phyloP scores from a whole-genome alignment of 2,329 filamentous ascomycete genomes.

The Mycocentrospora acerina region DNA sequence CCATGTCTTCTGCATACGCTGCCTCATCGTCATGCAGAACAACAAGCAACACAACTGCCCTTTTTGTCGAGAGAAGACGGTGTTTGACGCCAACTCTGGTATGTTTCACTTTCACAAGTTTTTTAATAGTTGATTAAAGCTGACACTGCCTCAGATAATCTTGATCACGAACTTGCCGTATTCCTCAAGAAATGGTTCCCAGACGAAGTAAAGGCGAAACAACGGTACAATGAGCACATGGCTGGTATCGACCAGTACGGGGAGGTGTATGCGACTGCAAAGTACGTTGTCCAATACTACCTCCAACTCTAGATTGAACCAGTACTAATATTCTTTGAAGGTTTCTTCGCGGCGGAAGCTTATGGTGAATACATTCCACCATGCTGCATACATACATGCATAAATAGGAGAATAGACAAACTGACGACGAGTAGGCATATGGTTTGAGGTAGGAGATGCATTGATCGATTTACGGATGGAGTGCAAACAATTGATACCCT shows the following conservation, averaged over 20 bases:
- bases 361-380: conserved; percentile 9
- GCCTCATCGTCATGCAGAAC: conserved; percentile 77
- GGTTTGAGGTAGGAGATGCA: too few relatives aligned
- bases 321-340: conserved; percentile 13
- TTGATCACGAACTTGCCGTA: conserved; percentile 67
- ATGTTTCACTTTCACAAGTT: conserved; percentile 31
- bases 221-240: conserved; percentile 71
- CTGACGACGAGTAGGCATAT: not conserved
- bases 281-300: conserved; percentile 62
- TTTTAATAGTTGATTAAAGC: too few relatives aligned
- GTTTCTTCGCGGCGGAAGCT: conserved; percentile 17
- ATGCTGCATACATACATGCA: not conserved
- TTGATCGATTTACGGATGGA: too few relatives aligned
- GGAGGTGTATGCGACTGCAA: conserved; percentile 58
- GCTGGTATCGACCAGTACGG: conserved; percentile 74
- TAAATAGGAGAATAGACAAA: not conserved
- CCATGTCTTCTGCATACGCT: conserved; percentile 82
- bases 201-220: conserved; percentile 64
- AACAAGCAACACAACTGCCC: conserved; percentile 70
- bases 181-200: conserved; percentile 78
- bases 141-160: conserved; percentile 55
- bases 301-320: not conserved
- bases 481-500: too few relatives aligned
- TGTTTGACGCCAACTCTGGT: conserved; percentile 69
- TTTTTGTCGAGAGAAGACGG: conserved; percentile 70